These are phyloP conservation scores for Hawksworthiomyces lignivorus DNA, from an alignment of 2,329 filamentous ascomycete species.

Conservation along the genomic window DNA sequence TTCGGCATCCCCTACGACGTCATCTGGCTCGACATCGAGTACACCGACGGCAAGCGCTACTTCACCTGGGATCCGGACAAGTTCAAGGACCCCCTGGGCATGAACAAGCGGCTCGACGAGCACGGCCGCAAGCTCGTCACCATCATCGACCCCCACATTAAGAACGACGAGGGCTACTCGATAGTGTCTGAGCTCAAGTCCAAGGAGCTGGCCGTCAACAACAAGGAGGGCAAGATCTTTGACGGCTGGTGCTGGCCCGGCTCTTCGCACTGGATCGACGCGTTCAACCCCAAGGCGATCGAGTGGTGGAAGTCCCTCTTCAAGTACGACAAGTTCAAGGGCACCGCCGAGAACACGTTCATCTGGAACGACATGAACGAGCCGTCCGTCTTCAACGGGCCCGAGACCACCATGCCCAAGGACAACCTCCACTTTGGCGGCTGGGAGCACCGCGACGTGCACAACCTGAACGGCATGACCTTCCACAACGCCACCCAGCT, in stretches of 20 bases:
- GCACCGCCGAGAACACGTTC: constrained; percentile 77
- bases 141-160: constrained; percentile 97
- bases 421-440: constrained; percentile 86
- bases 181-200: constrained; percentile 75
- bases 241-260: constrained; percentile 99
- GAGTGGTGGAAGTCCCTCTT: constrained; percentile 90
- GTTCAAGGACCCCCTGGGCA: constrained; percentile 76
- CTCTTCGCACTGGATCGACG: constrained; percentile 92
- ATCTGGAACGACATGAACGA: constrained; percentile 99
- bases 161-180: constrained; percentile 73
- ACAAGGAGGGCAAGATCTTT: constrained; percentile 82
- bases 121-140: constrained; percentile 85
- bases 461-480: constrained; percentile 93
- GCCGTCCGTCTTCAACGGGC: constrained; percentile 96
- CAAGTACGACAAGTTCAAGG: constrained; percentile 81
- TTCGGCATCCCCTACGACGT: constrained; percentile 94
- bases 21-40: constrained; percentile 98
- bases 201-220: constrained; percentile 75
- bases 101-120: constrained; percentile 80
- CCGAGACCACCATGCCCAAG: constrained; percentile 97
- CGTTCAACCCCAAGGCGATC: constrained; percentile 85
- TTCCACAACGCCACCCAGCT: constrained; percentile 92
- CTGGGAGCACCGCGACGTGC: constrained; percentile 95
- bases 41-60: constrained; percentile 94
- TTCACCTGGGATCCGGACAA: constrained; percentile 93